Evolutionary conservation across 345 rosid genomes (phyloP), one percentile per base, ranked within the genome.

Genomic region (Salix arbutifolia): DNA sequence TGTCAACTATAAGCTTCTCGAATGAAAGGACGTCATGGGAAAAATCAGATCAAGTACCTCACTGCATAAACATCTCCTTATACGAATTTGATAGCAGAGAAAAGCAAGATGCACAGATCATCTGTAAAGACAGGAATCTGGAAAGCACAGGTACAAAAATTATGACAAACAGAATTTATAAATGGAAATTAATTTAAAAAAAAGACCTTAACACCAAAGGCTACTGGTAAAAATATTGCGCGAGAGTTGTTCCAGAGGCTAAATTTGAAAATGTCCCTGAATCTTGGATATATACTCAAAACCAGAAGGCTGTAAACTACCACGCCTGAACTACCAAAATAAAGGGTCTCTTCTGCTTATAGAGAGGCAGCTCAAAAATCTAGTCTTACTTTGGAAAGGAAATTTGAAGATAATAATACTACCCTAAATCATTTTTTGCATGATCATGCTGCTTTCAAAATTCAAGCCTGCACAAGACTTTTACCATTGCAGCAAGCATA

Each of bases 11-110:
- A 50, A 8, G 26, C 33, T 28, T 31, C 2, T 44, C 31, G 3
- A 30, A 30, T 30, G 31, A 30, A 30, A 5, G 53, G 17, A 58
- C 7, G 18, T 19, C 48, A 28, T 8, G 25, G 66, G 62, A 76
- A 72, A 30, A 48, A 62, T n/a, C 53, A 69, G 73, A n/a, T 26
- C 0, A 35, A 73, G 38, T 72, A 66, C 78, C 84, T 75, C 56
- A 56, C 68, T 60, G 35, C 42, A 52, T 16, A n/a, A 18, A 74
- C 9, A 77, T 68, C 71, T 75, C 65, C 70, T n/a, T 65, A 19
- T 58, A 76, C 35, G 70, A 72, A 14, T 44, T 9, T 44, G 44
- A 58, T 26, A 69, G 62, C 17, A 14, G 21, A 60, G 79, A 71
- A 66, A 78, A 44, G 74, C 12, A 74, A 72, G 31, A 26, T 68